Evolutionary conservation across 1,284 basidiomycete species (phyloP), one percentile per base, ranked within the genome.

Genomic region (Macrocybe sp.): DNA sequence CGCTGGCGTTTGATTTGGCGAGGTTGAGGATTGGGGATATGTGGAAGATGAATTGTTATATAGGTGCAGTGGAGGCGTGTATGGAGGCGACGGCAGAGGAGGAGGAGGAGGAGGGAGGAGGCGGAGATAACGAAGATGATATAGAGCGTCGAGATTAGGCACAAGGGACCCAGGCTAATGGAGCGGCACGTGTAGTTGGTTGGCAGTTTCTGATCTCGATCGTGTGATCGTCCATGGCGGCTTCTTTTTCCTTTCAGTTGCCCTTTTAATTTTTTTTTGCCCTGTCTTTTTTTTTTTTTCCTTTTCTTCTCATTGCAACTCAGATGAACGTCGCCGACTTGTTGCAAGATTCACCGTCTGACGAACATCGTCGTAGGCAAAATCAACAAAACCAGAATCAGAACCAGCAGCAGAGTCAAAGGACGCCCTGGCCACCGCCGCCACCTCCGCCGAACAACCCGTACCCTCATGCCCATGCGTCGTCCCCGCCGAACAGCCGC

Each of bases 1-100:
- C 83, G 0, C 69, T 93, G 30, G 89, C 91, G 2, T 90, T 95
- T 60, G 95, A 97, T 62, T 78, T 89, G 53, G 77, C 85, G 52
- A 77, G 81, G 12, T 67, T 95, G 48, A 77, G 71, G 14, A 75
- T 96, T 16, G 80, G 80, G 1, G 81, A 89, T 47, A 83, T 96
- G 73, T 88, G 86, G 83, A 92, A 90, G 67, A 75, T 92, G 68
- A 75, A 76, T 31, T 65, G 76, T 46, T 95, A 92, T 62, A 68
- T 85, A 48, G 76, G 79, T 2, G 84, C 89, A 4, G 74, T 97
- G 51, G 78, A 87, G 57, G 69, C 79, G 53, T 75, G 82, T 53
- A 83, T 89, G 53, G 61, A 63, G 11, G 81, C 83, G 44, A 79
- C 79, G 4, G 68, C 64, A 16, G 78, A 77, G 31, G 79, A 77